phyloP scores from a whole-genome alignment of 2,329 filamentous ascomycete genomes.

The Arthrobotrys musiformis region DNA sequence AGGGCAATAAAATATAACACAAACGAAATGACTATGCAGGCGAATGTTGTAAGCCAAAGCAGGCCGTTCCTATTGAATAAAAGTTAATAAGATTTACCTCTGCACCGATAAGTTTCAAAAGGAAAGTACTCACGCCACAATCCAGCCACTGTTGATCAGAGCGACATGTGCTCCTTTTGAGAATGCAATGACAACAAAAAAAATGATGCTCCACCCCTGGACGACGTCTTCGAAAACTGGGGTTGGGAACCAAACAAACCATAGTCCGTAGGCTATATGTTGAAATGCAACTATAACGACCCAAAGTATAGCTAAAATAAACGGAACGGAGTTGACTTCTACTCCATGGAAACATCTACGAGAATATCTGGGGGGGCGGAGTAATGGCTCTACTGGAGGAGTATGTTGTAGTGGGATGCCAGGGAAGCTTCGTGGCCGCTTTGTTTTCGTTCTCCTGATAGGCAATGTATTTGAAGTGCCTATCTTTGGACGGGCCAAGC shows the following conservation, averaged over 20 bases:
- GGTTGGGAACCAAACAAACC: slow-evolving; percentile 52
- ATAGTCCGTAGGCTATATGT: slow-evolving; percentile 43
- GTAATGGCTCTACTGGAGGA: neutral
- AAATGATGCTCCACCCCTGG: slow-evolving; percentile 51
- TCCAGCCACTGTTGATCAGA: slow-evolving; percentile 34
- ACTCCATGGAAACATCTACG: slow-evolving; percentile 33
- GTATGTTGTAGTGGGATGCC: slow-evolving; percentile 6
- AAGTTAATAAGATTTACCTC: neutral
- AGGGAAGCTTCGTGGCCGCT: slow-evolving; percentile 41
- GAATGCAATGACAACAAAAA: slow-evolving; percentile 41
- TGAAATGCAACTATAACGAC: slow-evolving; percentile 31
- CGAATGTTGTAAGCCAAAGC: slow-evolving; percentile 40
- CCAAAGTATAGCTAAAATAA: slow-evolving; percentile 34
- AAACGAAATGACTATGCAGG: slow-evolving; percentile 31
- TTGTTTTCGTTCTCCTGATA: slow-evolving; percentile 26
- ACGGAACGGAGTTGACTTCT: slow-evolving; percentile 21
- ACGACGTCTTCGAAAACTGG: slow-evolving; percentile 29
- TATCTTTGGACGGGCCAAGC: slow-evolving; percentile 31
- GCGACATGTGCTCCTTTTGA: slow-evolving; percentile 40
- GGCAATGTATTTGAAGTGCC: slow-evolving; percentile 40
- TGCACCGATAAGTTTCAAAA: neutral
- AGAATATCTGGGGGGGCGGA: neutral
- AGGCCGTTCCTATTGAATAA: slow-evolving; percentile 32
- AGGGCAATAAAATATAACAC: slow-evolving; percentile 51
- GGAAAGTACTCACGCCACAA: slow-evolving; percentile 24